Evolutionary conservation across 805 yeast genomes (phyloP).

Genomic region (Cephaloascus albidus): DNA sequence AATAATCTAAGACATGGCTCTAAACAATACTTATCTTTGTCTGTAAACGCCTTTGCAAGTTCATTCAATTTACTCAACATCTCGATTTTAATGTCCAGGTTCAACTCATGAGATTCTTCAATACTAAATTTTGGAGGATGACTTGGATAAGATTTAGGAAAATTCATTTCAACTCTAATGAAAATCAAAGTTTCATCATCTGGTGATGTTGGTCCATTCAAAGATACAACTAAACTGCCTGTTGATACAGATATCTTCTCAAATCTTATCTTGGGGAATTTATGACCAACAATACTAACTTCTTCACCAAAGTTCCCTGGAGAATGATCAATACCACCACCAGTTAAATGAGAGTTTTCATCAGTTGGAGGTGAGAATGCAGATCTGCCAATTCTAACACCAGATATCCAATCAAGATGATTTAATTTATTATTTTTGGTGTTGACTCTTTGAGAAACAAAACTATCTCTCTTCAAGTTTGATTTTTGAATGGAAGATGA

Average conservation of each 20-base stretch:
- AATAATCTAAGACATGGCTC: slow-evolving; percentile 73
- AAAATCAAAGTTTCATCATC: slow-evolving; percentile 44
- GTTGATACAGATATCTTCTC: slow-evolving; percentile 85
- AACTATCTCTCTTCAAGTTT: background rate
- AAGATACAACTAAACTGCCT: slow-evolving; percentile 67
- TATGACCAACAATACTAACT: slow-evolving; percentile 78
- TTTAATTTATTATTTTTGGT: slow-evolving; percentile 41
- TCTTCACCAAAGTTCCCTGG: slow-evolving; percentile 82
- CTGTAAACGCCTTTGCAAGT: slow-evolving; percentile 48
- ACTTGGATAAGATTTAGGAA: slow-evolving; percentile 69
- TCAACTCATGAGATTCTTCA: slow-evolving; percentile 72
- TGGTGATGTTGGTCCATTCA: slow-evolving; percentile 52
- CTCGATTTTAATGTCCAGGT: slow-evolving; percentile 35
- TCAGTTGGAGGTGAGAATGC: slow-evolving; percentile 25
- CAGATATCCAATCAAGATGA: slow-evolving; percentile 88
- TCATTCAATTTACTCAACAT: slow-evolving; percentile 42
- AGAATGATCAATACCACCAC: slow-evolving; percentile 11
- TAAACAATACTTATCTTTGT: slow-evolving; percentile 55
- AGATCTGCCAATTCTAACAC: slow-evolving; percentile 66
- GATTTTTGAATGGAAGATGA: slow-evolving; percentile 3
- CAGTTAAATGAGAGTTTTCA: background rate
- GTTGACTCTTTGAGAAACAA: slow-evolving; percentile 13
- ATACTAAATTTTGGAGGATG: slow-evolving; percentile 51
- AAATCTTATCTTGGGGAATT: slow-evolving; percentile 78
- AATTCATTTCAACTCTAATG: slow-evolving; percentile 56